Conservation (phyloP, 1,284 basidiomycete species). For the Cryptococcus sp. region DNA sequence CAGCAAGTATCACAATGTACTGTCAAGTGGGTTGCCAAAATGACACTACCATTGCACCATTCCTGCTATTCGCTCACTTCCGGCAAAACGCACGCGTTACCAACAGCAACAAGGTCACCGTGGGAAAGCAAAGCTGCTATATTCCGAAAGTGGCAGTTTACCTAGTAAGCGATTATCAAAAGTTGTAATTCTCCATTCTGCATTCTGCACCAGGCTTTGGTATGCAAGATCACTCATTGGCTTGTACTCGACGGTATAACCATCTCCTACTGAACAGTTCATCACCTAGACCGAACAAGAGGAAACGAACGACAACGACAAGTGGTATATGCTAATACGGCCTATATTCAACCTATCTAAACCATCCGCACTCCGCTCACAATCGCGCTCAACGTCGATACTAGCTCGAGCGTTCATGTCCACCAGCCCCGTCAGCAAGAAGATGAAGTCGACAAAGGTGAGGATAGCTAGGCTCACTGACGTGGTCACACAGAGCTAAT, state of each 20-base stretch:
- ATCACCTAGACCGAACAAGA: no score
- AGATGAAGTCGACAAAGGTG: constrained; percentile 53
- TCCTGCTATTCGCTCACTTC: not conserved
- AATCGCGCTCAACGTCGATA: no score
- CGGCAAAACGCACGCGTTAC: not conserved
- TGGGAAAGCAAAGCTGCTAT: not conserved
- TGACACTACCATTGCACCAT: not conserved
- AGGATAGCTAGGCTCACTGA: not conserved
- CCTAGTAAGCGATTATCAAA: not conserved
- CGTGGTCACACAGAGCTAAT: not conserved
- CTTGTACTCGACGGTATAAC: no score
- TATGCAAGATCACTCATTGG: no score
- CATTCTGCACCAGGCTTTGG: no score
- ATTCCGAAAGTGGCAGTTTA: not conserved
- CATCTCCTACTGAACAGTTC: no score
- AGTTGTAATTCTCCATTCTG: not conserved
- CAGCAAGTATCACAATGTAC: not conserved
- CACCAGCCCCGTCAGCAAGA: constrained; percentile 39
- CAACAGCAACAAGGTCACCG: not conserved
- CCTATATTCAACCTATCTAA: no score
- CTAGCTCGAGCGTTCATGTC: constrained; percentile 22
- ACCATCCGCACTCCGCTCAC: no score
- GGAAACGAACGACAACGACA: no score
- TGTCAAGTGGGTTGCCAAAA: not conserved
- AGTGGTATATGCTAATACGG: no score